phyloP scores from a whole-genome alignment of 2,329 filamentous ascomycete genomes.

The Diaporthe capsici region DNA sequence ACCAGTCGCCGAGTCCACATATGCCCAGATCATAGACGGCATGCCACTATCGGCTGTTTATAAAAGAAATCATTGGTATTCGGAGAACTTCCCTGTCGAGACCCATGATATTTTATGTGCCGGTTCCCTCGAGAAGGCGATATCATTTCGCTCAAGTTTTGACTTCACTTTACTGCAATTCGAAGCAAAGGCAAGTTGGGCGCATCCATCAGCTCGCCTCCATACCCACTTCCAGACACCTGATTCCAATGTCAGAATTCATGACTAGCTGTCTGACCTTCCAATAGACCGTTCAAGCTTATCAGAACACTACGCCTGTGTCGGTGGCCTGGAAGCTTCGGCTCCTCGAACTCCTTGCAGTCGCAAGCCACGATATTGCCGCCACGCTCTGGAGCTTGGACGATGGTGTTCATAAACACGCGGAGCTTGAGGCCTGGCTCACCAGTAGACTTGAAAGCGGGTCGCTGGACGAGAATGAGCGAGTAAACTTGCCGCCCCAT shows the following conservation, averaged over 20 bases:
- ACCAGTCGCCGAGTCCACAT: background rate
- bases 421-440: conserved; percentile 6
- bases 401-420: background rate
- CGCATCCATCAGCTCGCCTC: too few relatives aligned
- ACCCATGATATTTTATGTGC: background rate
- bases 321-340: conserved; percentile 1
- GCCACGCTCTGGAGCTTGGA: background rate
- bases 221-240: background rate
- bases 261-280: background rate
- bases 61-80: background rate
- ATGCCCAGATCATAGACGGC: conserved; percentile 1
- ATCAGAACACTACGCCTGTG: background rate
- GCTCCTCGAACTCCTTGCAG: background rate
- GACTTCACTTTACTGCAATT: background rate
- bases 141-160: background rate
- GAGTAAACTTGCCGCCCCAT: background rate
- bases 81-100: background rate
- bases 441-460: background rate
- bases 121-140: background rate
- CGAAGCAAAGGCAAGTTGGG: background rate
- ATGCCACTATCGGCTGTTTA: background rate
- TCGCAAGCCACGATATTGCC: background rate
- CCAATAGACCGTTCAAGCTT: background rate
- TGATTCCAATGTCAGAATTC: too few relatives aligned
- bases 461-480: background rate